A percentile compares a stretch with the other conserved stretches of the same genome.
Conservation (phyloP, 805 yeast genomes). For the Myxozyma neotropica region DNA sequence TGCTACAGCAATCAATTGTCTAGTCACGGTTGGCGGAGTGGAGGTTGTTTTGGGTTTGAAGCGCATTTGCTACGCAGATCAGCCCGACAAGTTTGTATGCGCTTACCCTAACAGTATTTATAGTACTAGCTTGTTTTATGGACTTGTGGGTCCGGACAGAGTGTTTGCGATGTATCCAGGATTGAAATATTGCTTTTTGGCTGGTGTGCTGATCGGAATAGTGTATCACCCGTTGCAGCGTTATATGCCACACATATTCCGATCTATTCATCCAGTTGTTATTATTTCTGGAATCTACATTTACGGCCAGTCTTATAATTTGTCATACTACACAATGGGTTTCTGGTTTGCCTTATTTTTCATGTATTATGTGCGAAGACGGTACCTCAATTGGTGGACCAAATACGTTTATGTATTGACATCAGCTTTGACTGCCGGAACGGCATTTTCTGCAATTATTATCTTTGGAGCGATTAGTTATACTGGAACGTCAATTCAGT, state of each 20-base stretch:
- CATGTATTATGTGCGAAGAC: slow-evolving; percentile 58
- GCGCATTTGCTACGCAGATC: slow-evolving; percentile 49
- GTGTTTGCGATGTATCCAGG: slow-evolving; percentile 37
- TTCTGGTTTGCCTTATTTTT: slow-evolving; percentile 51
- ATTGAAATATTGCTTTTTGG: slow-evolving; percentile 31
- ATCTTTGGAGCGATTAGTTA: slow-evolving; percentile 54
- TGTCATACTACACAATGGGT: slow-evolving; percentile 19
- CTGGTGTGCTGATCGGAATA: slow-evolving; percentile 29
- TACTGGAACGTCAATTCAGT: slow-evolving; percentile 40
- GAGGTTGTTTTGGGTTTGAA: slow-evolving; percentile 47
- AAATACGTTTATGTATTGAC: slow-evolving; percentile 69
- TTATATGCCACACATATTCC: slow-evolving; percentile 8
- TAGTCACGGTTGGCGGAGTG: slow-evolving; percentile 51
- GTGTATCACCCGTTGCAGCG: slow-evolving; percentile 19
- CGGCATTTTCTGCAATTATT: slow-evolving; percentile 63
- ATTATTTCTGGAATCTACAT: slow-evolving; percentile 33
- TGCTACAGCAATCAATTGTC: slow-evolving; percentile 58
- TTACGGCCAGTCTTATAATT: slow-evolving; percentile 22
- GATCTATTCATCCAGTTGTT: slow-evolving; percentile 29
- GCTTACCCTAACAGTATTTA: slow-evolving; percentile 48
- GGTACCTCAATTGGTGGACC: slow-evolving; percentile 70
- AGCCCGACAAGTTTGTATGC: slow-evolving; percentile 49
- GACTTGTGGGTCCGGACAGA: slow-evolving; percentile 61
- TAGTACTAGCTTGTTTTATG: slow-evolving; percentile 59
- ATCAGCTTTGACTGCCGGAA: slow-evolving; percentile 68